A percentile compares a stretch with the other conserved stretches of the same genome.
phyloP scores from a whole-genome alignment of 1,284 basidiomycete species.

The Irpex lacteus region DNA sequence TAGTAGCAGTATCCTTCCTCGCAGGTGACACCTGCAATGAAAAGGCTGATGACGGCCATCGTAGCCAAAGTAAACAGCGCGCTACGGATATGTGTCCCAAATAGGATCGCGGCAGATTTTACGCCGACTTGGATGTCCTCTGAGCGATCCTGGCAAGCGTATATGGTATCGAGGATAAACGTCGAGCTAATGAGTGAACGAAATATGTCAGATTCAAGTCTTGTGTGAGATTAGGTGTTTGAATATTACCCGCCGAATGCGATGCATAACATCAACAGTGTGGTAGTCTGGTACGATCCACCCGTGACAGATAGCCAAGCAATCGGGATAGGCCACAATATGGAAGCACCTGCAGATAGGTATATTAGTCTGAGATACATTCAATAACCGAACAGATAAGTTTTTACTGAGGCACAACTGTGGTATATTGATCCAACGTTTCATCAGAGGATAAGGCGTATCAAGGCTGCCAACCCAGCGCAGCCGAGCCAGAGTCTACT shows the following conservation, averaged over 20 bases:
- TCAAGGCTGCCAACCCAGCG: not conserved
- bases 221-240: not conserved
- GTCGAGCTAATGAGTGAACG: constrained; percentile 49
- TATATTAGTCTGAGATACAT: not conserved
- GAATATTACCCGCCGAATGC: not conserved
- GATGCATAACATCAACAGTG: not conserved
- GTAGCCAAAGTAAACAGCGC: constrained; percentile 51
- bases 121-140: constrained; percentile 53
- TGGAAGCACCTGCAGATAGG: not conserved
- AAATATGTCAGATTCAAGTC: too few relatives aligned
- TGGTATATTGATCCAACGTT: constrained; percentile 71
- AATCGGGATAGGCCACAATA: constrained; percentile 20
- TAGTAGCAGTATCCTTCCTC: constrained; percentile 52
- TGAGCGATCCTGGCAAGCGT: constrained; percentile 53
- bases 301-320: constrained; percentile 42
- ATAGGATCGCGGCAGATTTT: constrained; percentile 53
- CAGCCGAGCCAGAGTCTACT: not conserved
- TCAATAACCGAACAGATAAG: constrained; percentile 12
- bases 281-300: not conserved
- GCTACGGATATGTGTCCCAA: constrained; percentile 52
- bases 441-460: constrained; percentile 44
- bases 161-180: constrained; percentile 67
- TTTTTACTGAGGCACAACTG: constrained; percentile 69
- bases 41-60: constrained; percentile 47
- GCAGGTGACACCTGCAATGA: constrained; percentile 46